A percentile compares a stretch with the other conserved stretches of the same genome.
Conservation (phyloP, 352 stramenopile genomes). For the Globisporangium barbulae region DNA sequence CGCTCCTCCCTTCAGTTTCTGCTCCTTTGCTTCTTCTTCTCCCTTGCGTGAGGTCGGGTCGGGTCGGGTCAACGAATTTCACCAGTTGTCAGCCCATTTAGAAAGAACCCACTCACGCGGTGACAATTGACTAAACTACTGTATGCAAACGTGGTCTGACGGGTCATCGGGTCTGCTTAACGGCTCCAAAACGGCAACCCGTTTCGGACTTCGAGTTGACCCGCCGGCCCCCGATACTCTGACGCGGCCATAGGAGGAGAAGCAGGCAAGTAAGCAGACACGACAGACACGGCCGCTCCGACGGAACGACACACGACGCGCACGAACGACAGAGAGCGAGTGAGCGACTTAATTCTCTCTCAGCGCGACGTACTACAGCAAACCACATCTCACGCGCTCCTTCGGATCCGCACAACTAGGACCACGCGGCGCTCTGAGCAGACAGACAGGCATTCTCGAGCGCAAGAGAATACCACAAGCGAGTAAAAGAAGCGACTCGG, state of each 20-base stretch:
- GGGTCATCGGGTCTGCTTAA: not conserved
- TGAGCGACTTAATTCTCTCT: constrained; percentile 10
- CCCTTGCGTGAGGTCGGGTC: not conserved
- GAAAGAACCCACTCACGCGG: not conserved
- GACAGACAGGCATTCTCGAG: not conserved
- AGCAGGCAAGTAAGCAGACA: not conserved
- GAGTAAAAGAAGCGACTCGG: too few species aligned
- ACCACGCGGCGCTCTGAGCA: constrained; percentile 3
- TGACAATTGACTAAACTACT: not conserved
- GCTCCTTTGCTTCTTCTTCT: not conserved
- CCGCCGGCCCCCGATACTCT: not conserved
- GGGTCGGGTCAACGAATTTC: too few species aligned
- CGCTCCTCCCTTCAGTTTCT: not conserved
- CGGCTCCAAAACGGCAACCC: not conserved
- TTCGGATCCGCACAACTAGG: constrained; percentile 1
- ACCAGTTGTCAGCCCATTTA: too few species aligned
- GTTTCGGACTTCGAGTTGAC: constrained; percentile 12
- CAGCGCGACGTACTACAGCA: not conserved
- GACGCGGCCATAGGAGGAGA: constrained; percentile 12
- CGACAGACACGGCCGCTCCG: not conserved
- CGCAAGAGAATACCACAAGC: not conserved
- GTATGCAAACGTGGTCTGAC: not conserved
- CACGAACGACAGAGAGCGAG: constrained; percentile 8
- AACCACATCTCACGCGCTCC: not conserved
- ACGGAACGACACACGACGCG: constrained; percentile 10